phyloP scores from a whole-genome alignment of 768 basidiomycete genomes.

The Suillus brevipes region DNA sequence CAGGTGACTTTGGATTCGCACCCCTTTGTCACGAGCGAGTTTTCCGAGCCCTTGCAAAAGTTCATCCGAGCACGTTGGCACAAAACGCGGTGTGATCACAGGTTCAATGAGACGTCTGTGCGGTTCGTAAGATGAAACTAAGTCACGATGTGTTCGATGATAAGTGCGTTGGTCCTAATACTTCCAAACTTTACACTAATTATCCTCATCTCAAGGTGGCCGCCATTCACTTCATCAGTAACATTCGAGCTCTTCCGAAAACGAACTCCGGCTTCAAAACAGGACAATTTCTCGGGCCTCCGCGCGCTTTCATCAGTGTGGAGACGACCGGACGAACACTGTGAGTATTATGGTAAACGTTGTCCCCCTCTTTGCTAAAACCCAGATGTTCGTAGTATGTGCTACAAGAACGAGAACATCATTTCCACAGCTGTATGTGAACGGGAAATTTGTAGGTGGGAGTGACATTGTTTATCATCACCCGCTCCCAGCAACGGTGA shows the following conservation, averaged over 20 bases:
- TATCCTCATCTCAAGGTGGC: slow-evolving; percentile 50
- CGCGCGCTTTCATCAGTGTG: slow-evolving; percentile 43
- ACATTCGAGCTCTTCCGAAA: slow-evolving; percentile 73
- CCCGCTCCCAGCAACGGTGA: slow-evolving; percentile 52
- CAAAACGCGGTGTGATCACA: slow-evolving; percentile 86
- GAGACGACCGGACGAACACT: slow-evolving; percentile 40
- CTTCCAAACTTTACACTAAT: not conserved
- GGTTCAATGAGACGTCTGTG: slow-evolving; percentile 67
- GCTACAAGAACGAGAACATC: slow-evolving; percentile 72
- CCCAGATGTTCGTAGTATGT: slow-evolving; percentile 57
- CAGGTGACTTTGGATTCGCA: slow-evolving; percentile 78
- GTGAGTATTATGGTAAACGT: slow-evolving; percentile 30
- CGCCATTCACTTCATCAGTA: slow-evolving; percentile 70
- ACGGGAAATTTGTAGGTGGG: slow-evolving; percentile 95
- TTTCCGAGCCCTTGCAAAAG: slow-evolving; percentile 63
- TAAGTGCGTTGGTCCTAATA: slow-evolving; percentile 40
- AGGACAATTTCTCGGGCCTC: slow-evolving; percentile 33
- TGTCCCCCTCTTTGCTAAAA: no score
- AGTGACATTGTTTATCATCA: slow-evolving; percentile 83
- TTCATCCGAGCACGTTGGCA: slow-evolving; percentile 81
- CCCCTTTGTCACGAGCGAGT: slow-evolving; percentile 45
- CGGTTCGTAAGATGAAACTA: slow-evolving; percentile 40
- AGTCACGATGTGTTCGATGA: slow-evolving; percentile 59
- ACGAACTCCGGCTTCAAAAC: slow-evolving; percentile 12
- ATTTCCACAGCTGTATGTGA: slow-evolving; percentile 91